Evolutionary conservation across 2,329 filamentous ascomycete species (phyloP).

Genomic region (Falciphora oryzae): DNA sequence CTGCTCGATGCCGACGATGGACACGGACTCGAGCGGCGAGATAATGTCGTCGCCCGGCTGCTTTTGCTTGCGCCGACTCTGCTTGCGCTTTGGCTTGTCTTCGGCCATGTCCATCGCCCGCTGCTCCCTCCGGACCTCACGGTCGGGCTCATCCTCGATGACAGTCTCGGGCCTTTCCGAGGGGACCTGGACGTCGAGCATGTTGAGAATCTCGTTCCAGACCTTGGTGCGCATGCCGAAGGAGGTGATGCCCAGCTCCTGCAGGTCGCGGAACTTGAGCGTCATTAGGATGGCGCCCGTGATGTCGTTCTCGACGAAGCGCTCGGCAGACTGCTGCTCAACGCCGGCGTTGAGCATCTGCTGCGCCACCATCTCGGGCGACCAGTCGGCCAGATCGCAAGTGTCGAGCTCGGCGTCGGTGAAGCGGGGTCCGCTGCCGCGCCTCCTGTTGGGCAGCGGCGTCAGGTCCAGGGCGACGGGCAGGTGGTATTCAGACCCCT

Average conservation of each 20-base stretch:
- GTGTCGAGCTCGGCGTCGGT: conserved; percentile 53
- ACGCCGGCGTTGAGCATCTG: conserved; percentile 84
- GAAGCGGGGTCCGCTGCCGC: conserved; percentile 47
- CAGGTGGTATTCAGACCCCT: conserved; percentile 29
- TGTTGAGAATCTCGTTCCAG: conserved; percentile 71
- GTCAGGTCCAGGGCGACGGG: conserved; percentile 31
- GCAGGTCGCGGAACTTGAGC: conserved; percentile 84
- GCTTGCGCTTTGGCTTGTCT: conserved; percentile 33
- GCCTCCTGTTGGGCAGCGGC: conserved; percentile 30
- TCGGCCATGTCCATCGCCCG: conserved; percentile 19
- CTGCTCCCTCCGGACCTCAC: conserved; percentile 41
- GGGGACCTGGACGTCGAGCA: conserved; percentile 51
- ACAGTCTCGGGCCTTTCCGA: conserved; percentile 51
- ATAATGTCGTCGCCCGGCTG: conserved; percentile 56
- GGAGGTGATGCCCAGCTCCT: conserved; percentile 73
- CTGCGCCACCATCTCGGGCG: conserved; percentile 69
- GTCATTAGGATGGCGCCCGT: conserved; percentile 80
- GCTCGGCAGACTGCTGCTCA: conserved; percentile 70
- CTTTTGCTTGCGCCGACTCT: conserved; percentile 32
- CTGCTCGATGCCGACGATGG: conserved; percentile 89
- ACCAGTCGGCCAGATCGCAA: conserved; percentile 59
- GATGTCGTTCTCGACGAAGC: conserved; percentile 89
- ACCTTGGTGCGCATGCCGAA: conserved; percentile 75
- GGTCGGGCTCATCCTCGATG: conserved; percentile 54
- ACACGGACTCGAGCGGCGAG: conserved; percentile 76